A percentile compares a stretch with the other conserved stretches of the same genome.
Evolutionary conservation across 495 filamentous ascomycete genomes (phyloP).

Genomic region (Cercophora sp.): DNA sequence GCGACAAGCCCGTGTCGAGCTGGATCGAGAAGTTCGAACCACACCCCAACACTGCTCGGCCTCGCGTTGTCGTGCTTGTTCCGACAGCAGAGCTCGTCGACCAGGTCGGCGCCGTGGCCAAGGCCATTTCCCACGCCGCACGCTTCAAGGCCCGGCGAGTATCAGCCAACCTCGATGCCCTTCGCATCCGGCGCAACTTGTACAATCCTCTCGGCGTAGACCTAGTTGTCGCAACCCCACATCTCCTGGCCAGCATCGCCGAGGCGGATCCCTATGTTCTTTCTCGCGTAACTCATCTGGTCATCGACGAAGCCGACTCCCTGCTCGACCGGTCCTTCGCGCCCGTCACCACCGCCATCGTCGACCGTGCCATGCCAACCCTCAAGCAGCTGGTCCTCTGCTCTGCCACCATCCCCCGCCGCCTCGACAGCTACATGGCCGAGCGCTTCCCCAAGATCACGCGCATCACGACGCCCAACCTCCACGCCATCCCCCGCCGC

Average conservation of each 20-base stretch:
- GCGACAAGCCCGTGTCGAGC: constrained; percentile 44
- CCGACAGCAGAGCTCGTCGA: constrained; percentile 91
- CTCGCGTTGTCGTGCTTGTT: constrained; percentile 81
- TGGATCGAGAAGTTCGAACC: constrained; percentile 52
- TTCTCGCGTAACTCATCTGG: constrained; percentile 77
- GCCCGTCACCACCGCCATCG: constrained; percentile 72
- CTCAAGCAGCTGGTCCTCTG: constrained; percentile 89
- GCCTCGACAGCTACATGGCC: constrained; percentile 77
- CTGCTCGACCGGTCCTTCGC: constrained; percentile 89
- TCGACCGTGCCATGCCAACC: constrained; percentile 71
- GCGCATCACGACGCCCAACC: constrained; percentile 86
- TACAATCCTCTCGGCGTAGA: constrained; percentile 81
- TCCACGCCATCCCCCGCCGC: constrained; percentile 91
- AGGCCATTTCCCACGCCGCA: constrained; percentile 71
- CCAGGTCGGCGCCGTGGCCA: constrained; percentile 76
- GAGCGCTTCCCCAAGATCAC: constrained; percentile 75
- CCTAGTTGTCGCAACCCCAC: constrained; percentile 81
- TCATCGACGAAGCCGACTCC: constrained; percentile 93
- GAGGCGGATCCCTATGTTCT: constrained; percentile 84
- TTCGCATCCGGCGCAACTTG: constrained; percentile 80
- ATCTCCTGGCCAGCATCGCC: constrained; percentile 80
- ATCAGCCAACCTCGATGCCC: constrained; percentile 67
- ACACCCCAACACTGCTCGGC: constrained; percentile 69
- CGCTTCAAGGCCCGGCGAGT: constrained; percentile 79
- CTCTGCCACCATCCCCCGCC: constrained; percentile 90